A percentile compares a stretch with the other conserved stretches of the same genome.
Evolutionary conservation across 2,329 filamentous ascomycete species (phyloP).

Genomic region (Penicillium crustosum): DNA sequence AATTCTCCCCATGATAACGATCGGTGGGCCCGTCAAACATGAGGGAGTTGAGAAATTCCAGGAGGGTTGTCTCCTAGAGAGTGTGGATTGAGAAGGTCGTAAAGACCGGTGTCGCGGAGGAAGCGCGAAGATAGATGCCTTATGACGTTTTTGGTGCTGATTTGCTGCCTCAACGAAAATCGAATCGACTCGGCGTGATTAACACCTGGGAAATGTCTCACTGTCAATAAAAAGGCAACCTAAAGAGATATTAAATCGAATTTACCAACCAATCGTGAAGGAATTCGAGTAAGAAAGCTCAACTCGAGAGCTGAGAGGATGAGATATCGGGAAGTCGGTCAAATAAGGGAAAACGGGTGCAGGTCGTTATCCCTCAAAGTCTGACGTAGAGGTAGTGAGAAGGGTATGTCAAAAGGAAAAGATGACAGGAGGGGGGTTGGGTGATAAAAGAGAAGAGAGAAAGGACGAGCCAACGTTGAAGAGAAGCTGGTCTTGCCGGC

Average conservation of each 20-base stretch:
- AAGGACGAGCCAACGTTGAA: conserved; percentile 10
- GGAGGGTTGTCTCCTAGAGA: conserved; percentile 31
- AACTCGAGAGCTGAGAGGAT: conserved; percentile 20
- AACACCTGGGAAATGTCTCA: conserved; percentile 1
- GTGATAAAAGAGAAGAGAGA: conserved; percentile 16
- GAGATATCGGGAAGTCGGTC: conserved; percentile 28
- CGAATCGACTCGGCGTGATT: conserved; percentile 17
- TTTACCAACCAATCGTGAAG: conserved; percentile 9
- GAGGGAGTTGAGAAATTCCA: conserved; percentile 33
- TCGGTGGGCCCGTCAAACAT: conserved; percentile 41
- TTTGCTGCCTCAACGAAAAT: conserved; percentile 31
- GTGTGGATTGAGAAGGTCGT: conserved; percentile 27
- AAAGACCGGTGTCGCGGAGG: conserved; percentile 31
- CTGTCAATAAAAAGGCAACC: neutral
- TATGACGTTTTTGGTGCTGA: conserved; percentile 41
- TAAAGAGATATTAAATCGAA: conserved; percentile 1
- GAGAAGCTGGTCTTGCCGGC: conserved; percentile 26
- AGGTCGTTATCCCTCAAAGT: conserved; percentile 35
- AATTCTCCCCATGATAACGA: conserved; percentile 52
- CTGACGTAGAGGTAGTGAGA: conserved; percentile 24
- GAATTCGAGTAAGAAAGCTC: conserved; percentile 17
- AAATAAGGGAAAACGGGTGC: conserved; percentile 41
- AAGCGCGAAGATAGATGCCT: conserved; percentile 33
- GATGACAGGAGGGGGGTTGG: conserved; percentile 6
- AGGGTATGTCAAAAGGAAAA: conserved; percentile 6